These are phyloP conservation scores for Sutorius eximius DNA, from an alignment of 1,284 basidiomycete genomes.

Conservation along the genomic window DNA sequence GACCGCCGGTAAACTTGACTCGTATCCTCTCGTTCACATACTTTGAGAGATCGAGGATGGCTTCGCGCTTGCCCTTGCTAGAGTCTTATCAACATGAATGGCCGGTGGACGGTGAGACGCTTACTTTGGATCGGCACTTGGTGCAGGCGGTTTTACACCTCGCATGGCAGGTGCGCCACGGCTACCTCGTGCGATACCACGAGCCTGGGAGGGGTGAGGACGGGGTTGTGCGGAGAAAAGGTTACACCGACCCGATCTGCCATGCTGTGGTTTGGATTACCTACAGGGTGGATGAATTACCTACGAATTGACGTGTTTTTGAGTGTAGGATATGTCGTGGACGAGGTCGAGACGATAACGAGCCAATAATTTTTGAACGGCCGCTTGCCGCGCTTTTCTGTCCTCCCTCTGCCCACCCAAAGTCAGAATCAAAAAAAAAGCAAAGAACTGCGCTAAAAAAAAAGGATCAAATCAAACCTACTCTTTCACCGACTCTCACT, in stretches of 20 bases:
- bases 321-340: constrained; percentile 13
- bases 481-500: constrained; percentile 4
- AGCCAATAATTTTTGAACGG: constrained; percentile 33
- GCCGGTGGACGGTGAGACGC: constrained; percentile 5
- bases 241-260: constrained; percentile 56
- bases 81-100: constrained; percentile 31
- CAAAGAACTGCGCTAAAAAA: constrained; percentile 3
- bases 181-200: constrained; percentile 48
- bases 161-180: constrained; percentile 41
- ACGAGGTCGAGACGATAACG: constrained; percentile 7
- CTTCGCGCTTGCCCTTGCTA: constrained; percentile 86
- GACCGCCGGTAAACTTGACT: constrained; percentile 95
- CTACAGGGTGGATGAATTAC: constrained; percentile 17
- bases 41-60: constrained; percentile 93
- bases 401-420: constrained; percentile 24
- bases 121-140: constrained; percentile 27
- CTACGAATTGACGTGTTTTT: constrained; percentile 24
- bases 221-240: constrained; percentile 9
- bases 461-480: constrained; percentile 16
- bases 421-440: constrained; percentile 9
- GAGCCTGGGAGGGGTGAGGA: constrained; percentile 45
- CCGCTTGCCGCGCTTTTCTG: constrained; percentile 36
- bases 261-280: constrained; percentile 38
- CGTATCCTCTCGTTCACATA: constrained; percentile 91
- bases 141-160: constrained; percentile 41